Conservation (phyloP, 257 asterid species). For the Penstemon eatonii region DNA sequence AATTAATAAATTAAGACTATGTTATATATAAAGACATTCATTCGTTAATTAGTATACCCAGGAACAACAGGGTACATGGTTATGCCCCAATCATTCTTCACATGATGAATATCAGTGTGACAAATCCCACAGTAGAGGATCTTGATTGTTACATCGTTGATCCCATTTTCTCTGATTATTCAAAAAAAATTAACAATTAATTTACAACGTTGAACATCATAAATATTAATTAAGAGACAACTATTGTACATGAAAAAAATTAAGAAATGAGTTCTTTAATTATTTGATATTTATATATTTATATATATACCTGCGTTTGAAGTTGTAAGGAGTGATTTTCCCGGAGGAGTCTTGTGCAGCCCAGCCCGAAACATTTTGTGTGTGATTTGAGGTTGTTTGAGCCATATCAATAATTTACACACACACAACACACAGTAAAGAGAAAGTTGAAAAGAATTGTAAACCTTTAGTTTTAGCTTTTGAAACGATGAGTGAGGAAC, state of each 20-base stretch:
- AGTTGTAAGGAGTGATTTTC: constrained; percentile 45
- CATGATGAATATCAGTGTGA: constrained; percentile 58
- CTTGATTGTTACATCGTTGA: constrained; percentile 49
- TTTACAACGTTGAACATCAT: neutral
- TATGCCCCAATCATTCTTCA: constrained; percentile 63
- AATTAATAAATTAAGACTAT: neutral
- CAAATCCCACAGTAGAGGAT: constrained; percentile 59
- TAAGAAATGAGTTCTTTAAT: neutral
- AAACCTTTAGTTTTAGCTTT: too few species aligned
- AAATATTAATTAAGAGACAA: neutral
- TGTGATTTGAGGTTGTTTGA: constrained; percentile 54
- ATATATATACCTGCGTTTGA: constrained; percentile 48
- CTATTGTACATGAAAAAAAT: neutral
- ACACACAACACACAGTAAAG: neutral
- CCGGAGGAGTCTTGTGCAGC: constrained; percentile 54
- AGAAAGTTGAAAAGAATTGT: too few species aligned
- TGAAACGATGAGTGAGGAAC: too few species aligned
- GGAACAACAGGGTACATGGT: constrained; percentile 66
- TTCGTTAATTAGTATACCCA: constrained; percentile 37
- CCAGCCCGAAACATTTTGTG: constrained; percentile 58
- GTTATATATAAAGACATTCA: neutral
- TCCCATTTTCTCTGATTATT: constrained; percentile 46
- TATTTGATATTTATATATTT: neutral
- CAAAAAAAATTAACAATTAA: neutral
- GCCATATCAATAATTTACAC: constrained; percentile 35